Evolutionary conservation across 331 rosid genomes (phyloP).

Genomic region (Stylosanthes scabra): DNA sequence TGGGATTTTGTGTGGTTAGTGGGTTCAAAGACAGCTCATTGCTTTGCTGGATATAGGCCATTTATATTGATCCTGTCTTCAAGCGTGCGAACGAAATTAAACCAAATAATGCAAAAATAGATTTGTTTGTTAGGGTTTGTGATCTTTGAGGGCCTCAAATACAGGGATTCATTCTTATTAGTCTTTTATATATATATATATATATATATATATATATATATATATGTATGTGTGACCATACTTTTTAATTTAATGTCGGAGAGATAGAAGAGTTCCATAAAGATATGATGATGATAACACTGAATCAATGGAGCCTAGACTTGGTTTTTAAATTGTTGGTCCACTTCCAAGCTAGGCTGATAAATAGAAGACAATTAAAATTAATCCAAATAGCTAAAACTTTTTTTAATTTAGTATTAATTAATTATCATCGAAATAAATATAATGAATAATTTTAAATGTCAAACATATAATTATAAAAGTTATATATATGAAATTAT

Average conservation of each 20-base stretch:
- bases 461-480: too few species aligned
- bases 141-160: conserved; percentile 16
- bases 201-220: too few species aligned
- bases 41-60: conserved; percentile 60
- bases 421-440: too few species aligned
- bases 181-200: too few species aligned
- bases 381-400: too few species aligned
- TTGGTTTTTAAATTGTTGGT: neutral
- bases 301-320: neutral
- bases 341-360: too few species aligned
- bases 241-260: neutral
- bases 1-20: conserved; percentile 34
- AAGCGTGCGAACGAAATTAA: conserved; percentile 21
- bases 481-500: too few species aligned
- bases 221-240: too few species aligned
- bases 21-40: conserved; percentile 49
- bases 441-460: too few species aligned
- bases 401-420: too few species aligned
- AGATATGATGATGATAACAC: neutral
- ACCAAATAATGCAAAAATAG: neutral
- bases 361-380: too few species aligned
- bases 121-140: conserved; percentile 27
- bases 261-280: neutral
- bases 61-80: neutral
- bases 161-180: neutral